phyloP scores from a whole-genome alignment of 164 flowering plant genomes.

The Protea cynaroides region DNA sequence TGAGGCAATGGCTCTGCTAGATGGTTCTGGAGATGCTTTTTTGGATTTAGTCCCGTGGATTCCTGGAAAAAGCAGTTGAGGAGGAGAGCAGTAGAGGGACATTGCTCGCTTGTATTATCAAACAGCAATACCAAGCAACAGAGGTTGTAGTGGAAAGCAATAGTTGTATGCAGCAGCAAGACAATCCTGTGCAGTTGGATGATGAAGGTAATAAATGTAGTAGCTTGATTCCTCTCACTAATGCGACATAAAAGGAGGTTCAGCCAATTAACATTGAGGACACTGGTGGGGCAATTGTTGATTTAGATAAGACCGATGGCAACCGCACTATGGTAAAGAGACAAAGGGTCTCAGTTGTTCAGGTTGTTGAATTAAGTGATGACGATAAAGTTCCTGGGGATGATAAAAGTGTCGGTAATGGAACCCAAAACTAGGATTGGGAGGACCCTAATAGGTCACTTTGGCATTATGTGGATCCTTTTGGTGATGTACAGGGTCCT shows the following conservation, averaged over 20 bases:
- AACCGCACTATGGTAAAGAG: neutral
- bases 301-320: neutral
- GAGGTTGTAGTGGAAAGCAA: neutral
- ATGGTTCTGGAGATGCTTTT: too few relatives aligned
- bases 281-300: neutral
- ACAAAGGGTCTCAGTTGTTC: neutral
- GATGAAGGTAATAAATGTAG: too few relatives aligned
- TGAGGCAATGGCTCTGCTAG: too few relatives aligned
- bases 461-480: slow-evolving; percentile 31
- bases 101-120: too few relatives aligned
- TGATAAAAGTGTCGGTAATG: neutral
- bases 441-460: slow-evolving; percentile 8
- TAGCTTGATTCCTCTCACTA: too few relatives aligned
- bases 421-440: neutral
- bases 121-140: too few relatives aligned
- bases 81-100: neutral
- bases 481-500: slow-evolving; percentile 27
- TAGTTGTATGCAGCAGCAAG: too few relatives aligned
- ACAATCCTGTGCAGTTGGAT: too few relatives aligned
- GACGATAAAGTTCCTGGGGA: slow-evolving; percentile 18
- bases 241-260: neutral
- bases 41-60: too few relatives aligned
- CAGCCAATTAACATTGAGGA: slow-evolving; percentile 3
- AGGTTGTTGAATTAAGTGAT: slow-evolving; percentile 31
- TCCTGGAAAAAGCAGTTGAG: neutral